Conservation (phyloP, 139 green algal species). For the Chlamydomonas asymmetrica region DNA sequence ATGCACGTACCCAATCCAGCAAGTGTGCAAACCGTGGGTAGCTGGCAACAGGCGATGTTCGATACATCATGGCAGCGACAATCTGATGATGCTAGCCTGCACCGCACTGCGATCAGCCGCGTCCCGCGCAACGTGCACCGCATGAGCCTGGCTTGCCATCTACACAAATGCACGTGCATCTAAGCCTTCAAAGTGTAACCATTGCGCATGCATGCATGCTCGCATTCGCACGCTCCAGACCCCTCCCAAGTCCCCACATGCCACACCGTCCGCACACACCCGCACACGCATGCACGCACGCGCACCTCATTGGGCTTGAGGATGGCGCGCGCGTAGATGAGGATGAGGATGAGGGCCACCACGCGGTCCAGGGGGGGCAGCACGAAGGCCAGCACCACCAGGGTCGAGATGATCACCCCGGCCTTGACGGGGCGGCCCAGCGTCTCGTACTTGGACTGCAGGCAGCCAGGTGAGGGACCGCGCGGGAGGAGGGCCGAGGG, state of each 20-base stretch:
- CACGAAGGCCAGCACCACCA: constrained; percentile 13
- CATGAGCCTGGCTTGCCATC: no score
- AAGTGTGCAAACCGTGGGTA: not conserved
- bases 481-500: not conserved
- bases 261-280: not conserved
- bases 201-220: no score
- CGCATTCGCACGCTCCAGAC: not conserved
- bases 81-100: no score
- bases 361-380: constrained; percentile 17
- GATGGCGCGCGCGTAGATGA: constrained; percentile 10
- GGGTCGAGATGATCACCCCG: not conserved
- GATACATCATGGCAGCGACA: no score
- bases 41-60: no score
- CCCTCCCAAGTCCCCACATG: not conserved
- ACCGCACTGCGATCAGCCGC: no score
- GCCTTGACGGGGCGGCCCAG: constrained; percentile 16
- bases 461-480: no score
- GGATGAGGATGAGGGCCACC: constrained; percentile 14
- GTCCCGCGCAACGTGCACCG: no score
- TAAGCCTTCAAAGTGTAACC: no score
- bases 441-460: constrained; percentile 24
- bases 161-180: not conserved
- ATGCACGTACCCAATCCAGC: not conserved
- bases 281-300: no score
- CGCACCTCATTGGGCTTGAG: constrained; percentile 24